phyloP scores from a whole-genome alignment of 2,329 filamentous ascomycete genomes.

The Fusarium sp. region DNA sequence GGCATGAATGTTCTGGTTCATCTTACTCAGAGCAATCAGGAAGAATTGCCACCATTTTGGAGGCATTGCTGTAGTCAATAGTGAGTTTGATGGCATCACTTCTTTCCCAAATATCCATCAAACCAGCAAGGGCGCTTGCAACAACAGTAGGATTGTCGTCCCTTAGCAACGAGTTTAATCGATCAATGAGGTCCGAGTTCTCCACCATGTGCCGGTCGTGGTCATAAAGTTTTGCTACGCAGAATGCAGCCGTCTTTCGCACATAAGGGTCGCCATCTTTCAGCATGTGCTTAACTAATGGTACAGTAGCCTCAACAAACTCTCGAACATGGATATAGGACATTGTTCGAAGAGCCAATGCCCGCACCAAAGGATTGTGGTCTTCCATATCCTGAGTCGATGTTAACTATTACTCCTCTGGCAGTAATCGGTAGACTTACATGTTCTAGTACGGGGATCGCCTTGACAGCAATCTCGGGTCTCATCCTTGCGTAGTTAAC shows the following conservation, averaged over 20 bases:
- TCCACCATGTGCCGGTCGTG: conserved; percentile 94
- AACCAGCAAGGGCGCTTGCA: conserved; percentile 87
- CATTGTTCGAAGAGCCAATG: conserved; percentile 92
- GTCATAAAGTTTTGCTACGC: conserved; percentile 97
- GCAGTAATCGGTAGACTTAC: conserved; percentile 61
- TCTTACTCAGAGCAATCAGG: conserved; percentile 96
- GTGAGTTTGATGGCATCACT: conserved; percentile 98
- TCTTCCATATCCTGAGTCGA: conserved; percentile 89
- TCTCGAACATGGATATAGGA: conserved; percentile 98
- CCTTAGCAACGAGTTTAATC: conserved; percentile 88
- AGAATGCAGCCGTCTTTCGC: conserved; percentile 96
- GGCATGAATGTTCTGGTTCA: not conserved
- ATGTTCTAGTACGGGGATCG: conserved; percentile 87
- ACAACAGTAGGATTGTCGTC: conserved; percentile 99
- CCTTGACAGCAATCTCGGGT: conserved; percentile 93
- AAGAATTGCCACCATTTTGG: conserved; percentile 96
- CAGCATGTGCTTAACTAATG: conserved; percentile 85
- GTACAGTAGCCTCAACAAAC: conserved; percentile 92
- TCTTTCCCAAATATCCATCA: conserved; percentile 99
- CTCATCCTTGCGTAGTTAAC: conserved; percentile 98
- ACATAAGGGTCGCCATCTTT: conserved; percentile 94
- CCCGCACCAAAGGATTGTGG: conserved; percentile 90
- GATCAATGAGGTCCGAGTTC: conserved; percentile 90
- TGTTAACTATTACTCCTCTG: conserved; percentile 33
- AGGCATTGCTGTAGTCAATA: conserved; percentile 97